These are phyloP conservation scores for Dentipellis sp. DNA, from an alignment of 768 basidiomycete genomes.

Conservation along the genomic window DNA sequence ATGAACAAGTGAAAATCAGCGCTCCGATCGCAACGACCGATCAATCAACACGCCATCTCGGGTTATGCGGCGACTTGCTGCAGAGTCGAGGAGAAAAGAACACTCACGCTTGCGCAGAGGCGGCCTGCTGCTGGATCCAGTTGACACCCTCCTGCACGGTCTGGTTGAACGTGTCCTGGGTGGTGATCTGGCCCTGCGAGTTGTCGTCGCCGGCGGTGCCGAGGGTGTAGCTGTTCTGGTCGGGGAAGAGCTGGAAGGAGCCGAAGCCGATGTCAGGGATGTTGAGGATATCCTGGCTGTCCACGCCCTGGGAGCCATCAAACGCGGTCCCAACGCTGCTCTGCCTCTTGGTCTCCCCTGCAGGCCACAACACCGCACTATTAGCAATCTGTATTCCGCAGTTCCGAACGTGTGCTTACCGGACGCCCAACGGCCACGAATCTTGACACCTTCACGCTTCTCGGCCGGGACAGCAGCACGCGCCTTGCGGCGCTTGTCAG, in stretches of 20 bases:
- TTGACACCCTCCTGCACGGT: conserved; percentile 21
- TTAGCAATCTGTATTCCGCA: background rate
- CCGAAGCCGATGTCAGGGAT: conserved; percentile 25
- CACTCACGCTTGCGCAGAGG: conserved; percentile 11
- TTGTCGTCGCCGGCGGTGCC: background rate
- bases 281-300: conserved; percentile 27
- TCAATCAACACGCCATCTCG: background rate
- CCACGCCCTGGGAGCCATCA: conserved; percentile 27
- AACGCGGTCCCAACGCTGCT: conserved; percentile 21
- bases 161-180: conserved; percentile 8
- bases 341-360: conserved; percentile 7
- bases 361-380: no score
- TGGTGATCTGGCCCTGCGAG: conserved; percentile 1
- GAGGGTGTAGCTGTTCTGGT: conserved; percentile 23
- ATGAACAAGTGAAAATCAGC: background rate
- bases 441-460: conserved; percentile 5
- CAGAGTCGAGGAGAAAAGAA: background rate
- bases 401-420: conserved; percentile 4
- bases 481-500: conserved; percentile 8
- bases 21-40: background rate
- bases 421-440: conserved; percentile 20
- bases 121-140: conserved; percentile 23
- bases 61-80: background rate
- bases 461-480: conserved; percentile 1
- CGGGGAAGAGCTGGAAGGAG: conserved; percentile 31